Base-by-base conservation (phyloP, 768 basidiomycete genomes). In the Hygrocybe punicea region DNA sequence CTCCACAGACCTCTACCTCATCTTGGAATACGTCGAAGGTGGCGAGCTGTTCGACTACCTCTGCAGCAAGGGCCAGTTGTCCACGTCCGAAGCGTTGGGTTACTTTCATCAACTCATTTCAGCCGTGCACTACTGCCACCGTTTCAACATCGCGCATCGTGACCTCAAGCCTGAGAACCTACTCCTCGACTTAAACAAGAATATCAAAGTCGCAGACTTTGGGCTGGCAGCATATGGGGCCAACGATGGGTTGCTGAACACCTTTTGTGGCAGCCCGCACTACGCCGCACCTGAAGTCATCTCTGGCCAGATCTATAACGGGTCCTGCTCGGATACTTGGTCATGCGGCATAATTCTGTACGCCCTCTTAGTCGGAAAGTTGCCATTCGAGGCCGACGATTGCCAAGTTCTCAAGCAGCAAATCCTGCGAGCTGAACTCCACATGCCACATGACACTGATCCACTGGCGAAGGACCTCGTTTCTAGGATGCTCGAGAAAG, bases 151-250 rank as follows among this genome's bases (percentile, higher is more conserved):
- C 67, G 89, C 89, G 23, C 95, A 97, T 67, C 86, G 95, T 36
- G 95, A 98, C 72, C 78, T 98, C 51, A 96, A 98, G 67, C 93
- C 91, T 2, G 95, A 97, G 70, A 98, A 97, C 67, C 78, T 98
- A 29, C 78, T 98, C 51, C 83, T 96, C 49, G 91, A 93, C 75
- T 77, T 81, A 37, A 76, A 91, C 64, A 83, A 81, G 60, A 93
- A 93, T 63, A 86, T 98, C 82, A 98, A 96, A 69, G 86, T 98
- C 34, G 93, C 91, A 2, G 95, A 98, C 73, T 95, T 97, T 68
- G 94, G 95, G n/a, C 94, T 97, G 91, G 93, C 94, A 3, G 89
- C 90, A 34, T 94, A 80, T 36, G 61, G 70, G 13, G 52, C 44
- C 9, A 64, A 67, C 23, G 75, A 72, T 50, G 78, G 73, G 11